Conservation (phyloP, 179 eudicot species). For the Heliamphora pulchella region DNA sequence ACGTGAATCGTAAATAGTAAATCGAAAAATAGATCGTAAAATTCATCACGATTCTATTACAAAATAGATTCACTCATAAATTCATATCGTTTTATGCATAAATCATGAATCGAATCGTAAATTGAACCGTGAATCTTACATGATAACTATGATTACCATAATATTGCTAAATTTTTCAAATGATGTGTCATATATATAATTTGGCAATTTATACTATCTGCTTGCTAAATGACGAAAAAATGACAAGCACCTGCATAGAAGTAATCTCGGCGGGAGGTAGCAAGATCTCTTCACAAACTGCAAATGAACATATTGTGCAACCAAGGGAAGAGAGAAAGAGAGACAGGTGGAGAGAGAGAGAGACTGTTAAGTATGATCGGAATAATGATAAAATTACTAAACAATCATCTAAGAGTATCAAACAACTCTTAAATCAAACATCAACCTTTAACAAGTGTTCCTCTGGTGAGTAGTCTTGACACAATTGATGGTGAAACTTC, state of each 20-base stretch:
- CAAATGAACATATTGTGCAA: constrained; percentile 22
- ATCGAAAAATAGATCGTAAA: no score
- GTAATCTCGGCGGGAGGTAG: constrained; percentile 75
- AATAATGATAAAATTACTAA: constrained; percentile 6
- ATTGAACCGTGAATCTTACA: no score
- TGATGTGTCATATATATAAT: no score
- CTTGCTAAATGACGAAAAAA: neutral
- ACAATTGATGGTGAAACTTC: constrained; percentile 58
- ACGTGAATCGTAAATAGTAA: no score
- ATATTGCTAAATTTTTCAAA: neutral
- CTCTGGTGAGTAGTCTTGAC: constrained; percentile 60
- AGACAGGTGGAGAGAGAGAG: neutral
- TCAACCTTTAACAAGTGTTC: constrained; percentile 73
- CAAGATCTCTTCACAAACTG: constrained; percentile 78
- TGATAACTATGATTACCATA: no score
- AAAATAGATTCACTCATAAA: no score
- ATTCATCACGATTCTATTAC: no score
- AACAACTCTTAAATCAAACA: neutral
- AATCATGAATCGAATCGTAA: no score
- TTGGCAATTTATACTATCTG: neutral
- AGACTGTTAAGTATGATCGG: neutral
- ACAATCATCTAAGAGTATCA: neutral
- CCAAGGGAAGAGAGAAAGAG: neutral
- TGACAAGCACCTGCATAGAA: constrained; percentile 57
- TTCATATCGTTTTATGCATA: no score